Conservation (phyloP, 768 basidiomycete species). For the Tylopilus plumbeoviolaceoides region DNA sequence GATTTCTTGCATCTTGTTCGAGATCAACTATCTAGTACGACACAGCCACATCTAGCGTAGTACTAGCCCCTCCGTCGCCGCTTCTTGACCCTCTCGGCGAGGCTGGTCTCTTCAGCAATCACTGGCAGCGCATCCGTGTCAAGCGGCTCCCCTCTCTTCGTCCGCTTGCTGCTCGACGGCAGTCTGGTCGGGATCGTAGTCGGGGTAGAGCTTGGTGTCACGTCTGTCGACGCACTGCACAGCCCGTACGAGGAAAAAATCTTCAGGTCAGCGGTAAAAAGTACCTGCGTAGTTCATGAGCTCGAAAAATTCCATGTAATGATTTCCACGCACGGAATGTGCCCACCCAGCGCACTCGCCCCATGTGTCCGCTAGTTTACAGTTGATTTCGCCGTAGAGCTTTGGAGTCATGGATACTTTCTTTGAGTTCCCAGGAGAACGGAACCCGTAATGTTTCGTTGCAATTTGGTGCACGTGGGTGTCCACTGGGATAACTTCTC, state of each 20-base stretch:
- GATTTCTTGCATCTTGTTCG: slow-evolving; percentile 39
- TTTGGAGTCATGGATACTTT: slow-evolving; percentile 70
- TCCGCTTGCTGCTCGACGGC: slow-evolving; percentile 21
- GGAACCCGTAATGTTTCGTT: slow-evolving; percentile 68
- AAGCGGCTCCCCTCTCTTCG: neutral
- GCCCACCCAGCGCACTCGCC: slow-evolving; percentile 89
- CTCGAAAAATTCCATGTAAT: too few relatives aligned
- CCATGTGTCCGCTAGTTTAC: slow-evolving; percentile 64
- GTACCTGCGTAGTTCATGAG: too few relatives aligned
- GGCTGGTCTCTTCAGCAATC: slow-evolving; percentile 14
- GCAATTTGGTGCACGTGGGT: slow-evolving; percentile 94
- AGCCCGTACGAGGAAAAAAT: slow-evolving; percentile 48
- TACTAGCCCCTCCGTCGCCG: too few relatives aligned
- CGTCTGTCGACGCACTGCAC: slow-evolving; percentile 16
- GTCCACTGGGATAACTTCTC: slow-evolving; percentile 89
- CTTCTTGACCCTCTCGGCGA: slow-evolving; percentile 42
- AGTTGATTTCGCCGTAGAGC: slow-evolving; percentile 69
- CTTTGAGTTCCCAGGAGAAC: slow-evolving; percentile 34
- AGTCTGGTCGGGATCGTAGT: slow-evolving; percentile 30
- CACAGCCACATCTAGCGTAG: too few relatives aligned
- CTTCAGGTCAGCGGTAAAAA: too few relatives aligned
- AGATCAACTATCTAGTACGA: neutral
- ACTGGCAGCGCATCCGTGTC: slow-evolving; percentile 8
- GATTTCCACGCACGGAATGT: slow-evolving; percentile 59
- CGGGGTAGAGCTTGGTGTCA: slow-evolving; percentile 20